Evolutionary conservation across 495 filamentous ascomycete genomes (phyloP).

Genomic region (Neurospora sp.): DNA sequence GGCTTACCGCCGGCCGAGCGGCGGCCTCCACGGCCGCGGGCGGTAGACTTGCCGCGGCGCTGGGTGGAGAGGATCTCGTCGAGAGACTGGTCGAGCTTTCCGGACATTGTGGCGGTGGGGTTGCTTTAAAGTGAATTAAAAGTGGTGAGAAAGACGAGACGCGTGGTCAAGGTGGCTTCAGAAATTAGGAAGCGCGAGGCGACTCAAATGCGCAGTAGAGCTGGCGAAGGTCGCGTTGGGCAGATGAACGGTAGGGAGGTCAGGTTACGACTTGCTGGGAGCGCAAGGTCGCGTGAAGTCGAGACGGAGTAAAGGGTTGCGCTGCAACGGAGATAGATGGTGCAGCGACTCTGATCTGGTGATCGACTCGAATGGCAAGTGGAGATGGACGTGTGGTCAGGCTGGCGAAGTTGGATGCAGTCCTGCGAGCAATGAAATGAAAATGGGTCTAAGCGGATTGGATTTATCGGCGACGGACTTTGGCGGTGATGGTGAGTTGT

Average conservation of each 20-base stretch:
- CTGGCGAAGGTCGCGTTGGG: constrained; percentile 3
- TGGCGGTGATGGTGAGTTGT: constrained; percentile 11
- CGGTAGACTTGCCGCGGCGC: constrained; percentile 33
- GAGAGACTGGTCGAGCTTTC: constrained; percentile 88
- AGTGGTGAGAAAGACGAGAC: constrained; percentile 10
- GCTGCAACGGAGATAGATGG: neutral
- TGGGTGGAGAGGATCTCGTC: constrained; percentile 87
- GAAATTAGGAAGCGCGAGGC: neutral
- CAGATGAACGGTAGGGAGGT: constrained; percentile 1
- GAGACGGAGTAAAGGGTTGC: constrained; percentile 3
- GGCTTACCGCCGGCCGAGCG: too few relatives aligned
- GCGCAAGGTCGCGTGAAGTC: constrained; percentile 11
- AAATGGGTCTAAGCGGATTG: constrained; percentile 7
- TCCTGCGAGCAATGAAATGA: constrained; percentile 19
- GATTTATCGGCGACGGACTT: constrained; percentile 5
- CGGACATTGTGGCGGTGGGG: constrained; percentile 57
- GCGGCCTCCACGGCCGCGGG: constrained; percentile 42
- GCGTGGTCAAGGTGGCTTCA: neutral
- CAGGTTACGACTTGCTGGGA: constrained; percentile 2
- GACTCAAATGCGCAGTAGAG: neutral
- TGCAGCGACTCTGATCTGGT: constrained; percentile 4
- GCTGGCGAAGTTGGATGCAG: constrained; percentile 37
- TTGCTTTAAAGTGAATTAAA: constrained; percentile 8
- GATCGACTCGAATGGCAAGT: constrained; percentile 5
- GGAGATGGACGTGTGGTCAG: constrained; percentile 7